Percentiles rank a stretch among this genome's conserved stretches.
Conservation (phyloP, 345 rosid species). For the Boechera retrofracta region DNA sequence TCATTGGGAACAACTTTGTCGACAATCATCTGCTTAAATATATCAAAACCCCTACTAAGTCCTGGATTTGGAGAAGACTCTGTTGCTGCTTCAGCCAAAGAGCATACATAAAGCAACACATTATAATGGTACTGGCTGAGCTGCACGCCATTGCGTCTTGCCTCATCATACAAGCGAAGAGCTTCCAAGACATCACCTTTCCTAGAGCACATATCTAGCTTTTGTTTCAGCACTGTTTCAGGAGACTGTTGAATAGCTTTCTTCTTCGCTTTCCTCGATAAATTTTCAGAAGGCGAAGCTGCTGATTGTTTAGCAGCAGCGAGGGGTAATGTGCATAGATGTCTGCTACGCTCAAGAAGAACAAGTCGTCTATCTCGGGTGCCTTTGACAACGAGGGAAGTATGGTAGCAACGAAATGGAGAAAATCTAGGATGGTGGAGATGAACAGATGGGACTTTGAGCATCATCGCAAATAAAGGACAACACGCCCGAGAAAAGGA, state of each 20-base stretch:
- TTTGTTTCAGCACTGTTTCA: constrained; percentile 55
- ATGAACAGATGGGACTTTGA: constrained; percentile 46
- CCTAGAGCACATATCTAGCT: constrained; percentile 76
- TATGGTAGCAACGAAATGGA: constrained; percentile 38
- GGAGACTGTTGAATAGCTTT: constrained; percentile 66
- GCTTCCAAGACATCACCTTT: constrained; percentile 68
- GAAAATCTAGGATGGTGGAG: constrained; percentile 18
- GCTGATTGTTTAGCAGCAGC: constrained; percentile 52
- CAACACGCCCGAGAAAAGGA: constrained; percentile 42
- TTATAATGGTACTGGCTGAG: constrained; percentile 72
- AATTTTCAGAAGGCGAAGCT: constrained; percentile 19
- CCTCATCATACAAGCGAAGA: constrained; percentile 83
- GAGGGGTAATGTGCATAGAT: constrained; percentile 49
- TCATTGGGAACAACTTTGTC: constrained; percentile 79
- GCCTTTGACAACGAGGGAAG: constrained; percentile 34
- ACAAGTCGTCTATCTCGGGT: constrained; percentile 34
- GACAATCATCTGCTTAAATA: constrained; percentile 71
- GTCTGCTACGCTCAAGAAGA: constrained; percentile 42
- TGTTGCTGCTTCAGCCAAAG: constrained; percentile 50
- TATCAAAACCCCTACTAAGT: constrained; percentile 74
- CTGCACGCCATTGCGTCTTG: constrained; percentile 51
- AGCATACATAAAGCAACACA: constrained; percentile 77
- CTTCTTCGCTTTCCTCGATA: constrained; percentile 57
- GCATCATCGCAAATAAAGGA: constrained; percentile 43
- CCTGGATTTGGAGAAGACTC: constrained; percentile 50